Base-by-base conservation (phyloP, 164 flowering plant species). In the Saururus chinensis region DNA sequence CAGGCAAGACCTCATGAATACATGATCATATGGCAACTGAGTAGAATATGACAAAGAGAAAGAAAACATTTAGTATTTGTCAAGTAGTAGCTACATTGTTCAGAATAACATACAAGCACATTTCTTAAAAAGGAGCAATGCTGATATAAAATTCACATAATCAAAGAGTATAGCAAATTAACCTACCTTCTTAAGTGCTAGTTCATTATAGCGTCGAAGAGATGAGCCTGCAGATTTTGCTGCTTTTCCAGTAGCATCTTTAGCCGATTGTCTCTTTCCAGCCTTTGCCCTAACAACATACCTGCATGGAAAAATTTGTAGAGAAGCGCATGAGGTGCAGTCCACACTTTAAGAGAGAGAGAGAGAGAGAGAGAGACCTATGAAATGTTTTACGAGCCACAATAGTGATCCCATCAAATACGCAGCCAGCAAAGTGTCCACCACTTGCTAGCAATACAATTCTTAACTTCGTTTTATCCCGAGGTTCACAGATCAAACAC, bases 401-500 rank as follows among this genome's bases (percentile, higher is more conserved):
- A 73, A 87, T 78, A 0, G 76, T 69, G 60, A 72, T 81, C 40
- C 97, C 97, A 82, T 93, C 92, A 74, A 93, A 88, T 26, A 88
- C 99, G 68, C 96, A 86, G 12, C 92, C 97, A 63, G 96, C 97
- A 83, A 93, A 90, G 69, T 93, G 97, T 4, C 99, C 99, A 63
- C 89, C 99, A 62, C 90, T 82, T 4, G 87, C 89, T 64, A 90
- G 96, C 78, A 93, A 72, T 61, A 90, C 83, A 70, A 84, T 68
- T 76, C 97, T 79, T 69, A 88, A 64, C 57, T 59, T 65, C 45
- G 76, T 74, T 56, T 66, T 71, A 77, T 85, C 81, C 63, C 88
- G 77, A 12, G 84, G 81, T 75, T 88, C 96, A 56, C 60, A 70
- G 41, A 72, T 64, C 72, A 85, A 66, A 60, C 11, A 12, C 60